These are phyloP conservation scores for Bisporella sp. DNA, from an alignment of 2,329 filamentous ascomycete genomes.

Conservation along the genomic window DNA sequence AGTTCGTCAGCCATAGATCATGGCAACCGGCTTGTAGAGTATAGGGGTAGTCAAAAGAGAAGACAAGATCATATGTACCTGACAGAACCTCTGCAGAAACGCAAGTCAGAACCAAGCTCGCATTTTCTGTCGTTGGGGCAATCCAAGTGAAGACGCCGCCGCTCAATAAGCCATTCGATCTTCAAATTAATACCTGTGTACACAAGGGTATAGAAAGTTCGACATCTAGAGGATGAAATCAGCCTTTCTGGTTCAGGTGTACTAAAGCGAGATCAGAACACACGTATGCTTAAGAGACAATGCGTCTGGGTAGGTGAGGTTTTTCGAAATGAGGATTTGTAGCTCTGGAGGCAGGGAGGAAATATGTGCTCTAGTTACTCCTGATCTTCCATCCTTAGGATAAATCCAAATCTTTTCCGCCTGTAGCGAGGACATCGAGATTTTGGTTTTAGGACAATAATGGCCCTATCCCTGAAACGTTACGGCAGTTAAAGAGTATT, in stretches of 20 bases:
- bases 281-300: slow-evolving; percentile 59
- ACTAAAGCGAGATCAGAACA: not conserved
- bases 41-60: not conserved
- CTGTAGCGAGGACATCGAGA: not conserved
- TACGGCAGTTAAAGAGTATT: not conserved
- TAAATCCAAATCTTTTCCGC: not conserved
- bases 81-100: slow-evolving; percentile 54
- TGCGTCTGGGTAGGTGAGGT: slow-evolving; percentile 64
- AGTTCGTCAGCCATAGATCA: not conserved
- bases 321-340: slow-evolving; percentile 53
- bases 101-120: slow-evolving; percentile 50
- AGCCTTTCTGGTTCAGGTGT: not conserved
- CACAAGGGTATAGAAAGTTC: slow-evolving; percentile 56
- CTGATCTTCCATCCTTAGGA: not conserved
- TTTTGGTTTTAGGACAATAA: not conserved
- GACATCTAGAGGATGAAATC: slow-evolving; percentile 26
- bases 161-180: slow-evolving; percentile 61
- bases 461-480: not conserved
- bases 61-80: slow-evolving; percentile 35
- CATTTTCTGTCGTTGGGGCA: slow-evolving; percentile 54
- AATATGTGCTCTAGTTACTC: not conserved
- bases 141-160: slow-evolving; percentile 55
- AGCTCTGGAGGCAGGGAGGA: slow-evolving; percentile 53
- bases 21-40: not conserved
- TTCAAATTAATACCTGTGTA: slow-evolving; percentile 60